Conservation (phyloP, 2,329 filamentous ascomycete genomes). For the Claviceps sp. region DNA sequence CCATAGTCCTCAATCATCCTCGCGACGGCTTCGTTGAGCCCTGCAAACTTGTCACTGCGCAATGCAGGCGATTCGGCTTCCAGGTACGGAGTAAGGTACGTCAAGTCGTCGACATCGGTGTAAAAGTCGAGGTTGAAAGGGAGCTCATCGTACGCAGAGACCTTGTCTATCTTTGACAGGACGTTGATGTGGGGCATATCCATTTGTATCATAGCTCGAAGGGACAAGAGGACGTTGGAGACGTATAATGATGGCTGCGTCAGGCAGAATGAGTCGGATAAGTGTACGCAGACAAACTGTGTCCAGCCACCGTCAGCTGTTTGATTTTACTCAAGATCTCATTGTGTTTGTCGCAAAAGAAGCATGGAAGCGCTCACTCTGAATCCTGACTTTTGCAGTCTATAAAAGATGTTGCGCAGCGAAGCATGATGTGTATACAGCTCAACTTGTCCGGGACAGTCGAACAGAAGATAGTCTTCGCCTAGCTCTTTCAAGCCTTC, state of each 20-base stretch:
- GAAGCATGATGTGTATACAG: conserved; percentile 92
- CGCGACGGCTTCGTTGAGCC: conserved; percentile 75
- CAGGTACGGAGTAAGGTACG: conserved; percentile 68
- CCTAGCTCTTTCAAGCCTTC: conserved; percentile 64
- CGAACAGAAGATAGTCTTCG: conserved; percentile 89
- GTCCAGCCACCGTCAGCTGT: conserved; percentile 8
- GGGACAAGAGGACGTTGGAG: conserved; percentile 80
- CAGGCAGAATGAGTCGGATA: conserved; percentile 87
- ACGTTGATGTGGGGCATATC: conserved; percentile 94
- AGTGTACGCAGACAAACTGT: conserved; percentile 82
- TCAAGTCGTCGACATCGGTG: conserved; percentile 89
- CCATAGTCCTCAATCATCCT: conserved; percentile 81
- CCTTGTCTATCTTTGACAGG: conserved; percentile 93
- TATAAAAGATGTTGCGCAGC: conserved; percentile 81
- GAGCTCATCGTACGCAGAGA: conserved; percentile 69
- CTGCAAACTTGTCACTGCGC: conserved; percentile 62
- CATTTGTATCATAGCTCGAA: conserved; percentile 96
- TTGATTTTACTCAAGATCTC: background rate
- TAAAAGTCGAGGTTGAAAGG: conserved; percentile 96
- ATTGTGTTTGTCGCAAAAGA: background rate
- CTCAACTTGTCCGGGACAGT: conserved; percentile 94
- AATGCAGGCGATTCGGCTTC: conserved; percentile 62
- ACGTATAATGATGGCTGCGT: conserved; percentile 91
- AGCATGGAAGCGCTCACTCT: conserved; percentile 41
- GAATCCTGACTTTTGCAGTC: conserved; percentile 80